Evolutionary conservation across 2,329 filamentous ascomycete species (phyloP).

Genomic region (Aspergillus sp.): DNA sequence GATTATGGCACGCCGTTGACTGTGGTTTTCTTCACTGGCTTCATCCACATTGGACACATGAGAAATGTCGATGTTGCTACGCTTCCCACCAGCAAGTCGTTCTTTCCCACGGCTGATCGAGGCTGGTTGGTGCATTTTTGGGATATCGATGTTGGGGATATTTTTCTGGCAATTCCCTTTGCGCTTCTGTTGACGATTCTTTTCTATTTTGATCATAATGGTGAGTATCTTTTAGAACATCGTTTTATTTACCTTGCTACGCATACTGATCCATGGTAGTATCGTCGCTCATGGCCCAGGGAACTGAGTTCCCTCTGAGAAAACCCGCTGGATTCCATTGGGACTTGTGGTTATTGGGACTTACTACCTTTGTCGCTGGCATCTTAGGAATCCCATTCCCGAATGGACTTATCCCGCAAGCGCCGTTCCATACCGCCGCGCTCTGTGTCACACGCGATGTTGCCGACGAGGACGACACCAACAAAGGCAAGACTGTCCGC

Average conservation of each 20-base stretch:
- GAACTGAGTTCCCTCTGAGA: constrained; percentile 73
- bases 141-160: constrained; percentile 66
- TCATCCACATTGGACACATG: constrained; percentile 83
- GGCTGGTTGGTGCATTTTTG: constrained; percentile 79
- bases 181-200: constrained; percentile 75
- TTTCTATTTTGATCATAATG: constrained; percentile 88
- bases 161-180: constrained; percentile 85
- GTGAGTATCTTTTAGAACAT: constrained; percentile 39
- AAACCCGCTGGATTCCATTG: constrained; percentile 83
- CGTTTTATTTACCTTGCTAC: background rate
- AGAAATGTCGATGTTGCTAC: constrained; percentile 61
- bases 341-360: constrained; percentile 75
- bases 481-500: constrained; percentile 55
- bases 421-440: constrained; percentile 74
- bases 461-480: constrained; percentile 52
- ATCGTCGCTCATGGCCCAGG: constrained; percentile 76
- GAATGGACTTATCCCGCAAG: constrained; percentile 78
- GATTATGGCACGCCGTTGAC: constrained; percentile 84
- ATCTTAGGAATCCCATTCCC: constrained; percentile 75
- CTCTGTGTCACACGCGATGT: constrained; percentile 64
- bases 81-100: constrained; percentile 71
- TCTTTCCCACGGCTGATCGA: constrained; percentile 69
- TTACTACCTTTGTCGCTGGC: constrained; percentile 71
- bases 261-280: constrained; percentile 45
- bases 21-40: constrained; percentile 83